Conservation (phyloP, 305 asterid species). For the Fraxinus angustifolia region DNA sequence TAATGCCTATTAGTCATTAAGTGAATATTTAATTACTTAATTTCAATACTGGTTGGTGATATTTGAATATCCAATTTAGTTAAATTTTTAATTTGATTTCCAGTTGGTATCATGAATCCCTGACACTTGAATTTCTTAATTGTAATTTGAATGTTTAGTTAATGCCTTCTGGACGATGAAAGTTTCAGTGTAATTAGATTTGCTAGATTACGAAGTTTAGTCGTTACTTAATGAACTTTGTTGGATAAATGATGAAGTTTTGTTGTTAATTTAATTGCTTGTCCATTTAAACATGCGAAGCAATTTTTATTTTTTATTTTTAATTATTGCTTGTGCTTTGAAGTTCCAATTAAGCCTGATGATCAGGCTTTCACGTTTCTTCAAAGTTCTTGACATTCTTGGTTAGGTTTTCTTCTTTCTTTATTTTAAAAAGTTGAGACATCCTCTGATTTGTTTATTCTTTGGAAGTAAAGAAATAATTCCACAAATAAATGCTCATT, state of each 20-base stretch:
- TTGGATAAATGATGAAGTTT: neutral
- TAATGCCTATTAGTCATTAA: neutral
- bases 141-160: neutral
- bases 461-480: neutral
- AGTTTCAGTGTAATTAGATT: neutral
- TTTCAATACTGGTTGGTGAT: neutral
- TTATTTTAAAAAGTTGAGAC: neutral
- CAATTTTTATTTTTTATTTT: neutral
- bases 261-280: neutral
- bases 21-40: neutral
- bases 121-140: neutral
- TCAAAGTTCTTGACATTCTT: neutral
- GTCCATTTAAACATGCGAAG: neutral
- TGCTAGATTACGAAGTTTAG: neutral
- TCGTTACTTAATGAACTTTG: neutral
- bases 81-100: neutral
- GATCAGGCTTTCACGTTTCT: neutral
- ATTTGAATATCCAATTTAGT: neutral
- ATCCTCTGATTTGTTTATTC: neutral
- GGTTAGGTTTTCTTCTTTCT: neutral
- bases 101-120: neutral
- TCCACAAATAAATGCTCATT: neutral
- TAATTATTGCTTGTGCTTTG: neutral
- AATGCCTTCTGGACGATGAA: neutral
- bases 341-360: neutral